phyloP scores from a whole-genome alignment of 495 filamentous ascomycete species.

The Aeminium ludgeri region DNA sequence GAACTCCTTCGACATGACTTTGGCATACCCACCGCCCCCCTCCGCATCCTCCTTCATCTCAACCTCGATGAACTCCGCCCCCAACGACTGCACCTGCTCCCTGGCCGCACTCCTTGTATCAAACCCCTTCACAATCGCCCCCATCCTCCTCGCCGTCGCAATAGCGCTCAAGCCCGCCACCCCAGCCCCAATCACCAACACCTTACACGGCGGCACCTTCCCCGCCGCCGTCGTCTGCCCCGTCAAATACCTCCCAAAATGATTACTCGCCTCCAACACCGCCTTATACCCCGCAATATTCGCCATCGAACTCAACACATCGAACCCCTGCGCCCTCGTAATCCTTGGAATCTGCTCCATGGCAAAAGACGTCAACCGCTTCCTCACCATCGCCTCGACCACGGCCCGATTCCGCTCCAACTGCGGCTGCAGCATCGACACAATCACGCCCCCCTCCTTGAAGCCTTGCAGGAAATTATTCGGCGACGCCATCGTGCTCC shows the following conservation, averaged over 20 bases:
- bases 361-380: slow-evolving; percentile 43
- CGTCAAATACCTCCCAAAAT: slow-evolving; percentile 66
- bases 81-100: slow-evolving; percentile 71
- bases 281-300: slow-evolving; percentile 82
- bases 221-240: slow-evolving; percentile 73
- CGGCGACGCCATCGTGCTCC: slow-evolving; percentile 6
- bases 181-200: slow-evolving; percentile 67
- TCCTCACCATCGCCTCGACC: slow-evolving; percentile 8
- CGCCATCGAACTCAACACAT: slow-evolving; percentile 70
- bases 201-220: slow-evolving; percentile 56
- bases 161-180: slow-evolving; percentile 71
- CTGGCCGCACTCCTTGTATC: slow-evolving; percentile 62
- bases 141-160: slow-evolving; percentile 58
- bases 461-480: slow-evolving; percentile 17
- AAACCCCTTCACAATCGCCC: slow-evolving; percentile 71
- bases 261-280: slow-evolving; percentile 64
- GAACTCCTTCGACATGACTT: slow-evolving; percentile 80
- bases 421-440: slow-evolving; percentile 15
- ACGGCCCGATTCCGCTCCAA: slow-evolving; percentile 8
- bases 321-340: slow-evolving; percentile 64
- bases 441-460: slow-evolving; percentile 13
- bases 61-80: slow-evolving; percentile 71
- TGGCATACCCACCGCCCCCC: slow-evolving; percentile 68
- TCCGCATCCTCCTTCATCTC: slow-evolving; percentile 68
- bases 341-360: slow-evolving; percentile 79